Base-by-base conservation (phyloP, 306 rosid genomes). In the Glycyrrhiza uralensis region DNA sequence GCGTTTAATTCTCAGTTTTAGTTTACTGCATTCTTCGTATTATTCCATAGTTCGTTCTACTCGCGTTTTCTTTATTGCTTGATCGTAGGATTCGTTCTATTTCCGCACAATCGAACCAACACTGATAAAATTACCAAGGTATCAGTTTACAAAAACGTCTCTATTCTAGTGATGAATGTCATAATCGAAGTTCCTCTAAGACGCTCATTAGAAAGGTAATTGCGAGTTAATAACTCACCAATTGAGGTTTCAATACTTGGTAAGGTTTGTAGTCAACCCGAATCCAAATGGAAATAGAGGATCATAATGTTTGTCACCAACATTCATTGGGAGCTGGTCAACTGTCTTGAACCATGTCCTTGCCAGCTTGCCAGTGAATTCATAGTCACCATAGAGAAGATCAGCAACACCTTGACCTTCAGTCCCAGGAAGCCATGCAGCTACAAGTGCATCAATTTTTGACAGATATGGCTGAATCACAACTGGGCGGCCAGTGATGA, bases 341-440 rank as follows among this genome's bases (percentile, higher is more conserved):
- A 56, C 75, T 5, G 38, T 72, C 75, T 65, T 79, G 57, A 79
- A 79, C 83, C 83, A 79, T 13, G 82, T 79, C 14, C 74, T 64
- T 6, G 72, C 66, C 14, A 79, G 42, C 70, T 79, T 72, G 13
- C 83, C 83, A 26, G 75, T 79, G 71, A 79, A 79, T 11, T 0
- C 65, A 56, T 23, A 72, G 46, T 79, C 75, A 13, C 82, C 82
- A 5, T 42, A 79, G n/a, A 79, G 67, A 23, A 64, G 46, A 0
- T 79, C 82, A 0, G 78, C 75, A 23, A 79, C 78, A 13, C 82
- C 82, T 66, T 72, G 83, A 19, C 83, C 79, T 58, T 71, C 82
- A 6, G 96, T 90, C 24, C 98, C 98, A 0, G 98, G 98, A 67
- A 93, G 98, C 98, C 98, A 93, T 29, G 98, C 98, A 3, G 97